phyloP scores from a whole-genome alignment of 2,329 filamentous ascomycete species.

The Trichophyton benhamiae region DNA sequence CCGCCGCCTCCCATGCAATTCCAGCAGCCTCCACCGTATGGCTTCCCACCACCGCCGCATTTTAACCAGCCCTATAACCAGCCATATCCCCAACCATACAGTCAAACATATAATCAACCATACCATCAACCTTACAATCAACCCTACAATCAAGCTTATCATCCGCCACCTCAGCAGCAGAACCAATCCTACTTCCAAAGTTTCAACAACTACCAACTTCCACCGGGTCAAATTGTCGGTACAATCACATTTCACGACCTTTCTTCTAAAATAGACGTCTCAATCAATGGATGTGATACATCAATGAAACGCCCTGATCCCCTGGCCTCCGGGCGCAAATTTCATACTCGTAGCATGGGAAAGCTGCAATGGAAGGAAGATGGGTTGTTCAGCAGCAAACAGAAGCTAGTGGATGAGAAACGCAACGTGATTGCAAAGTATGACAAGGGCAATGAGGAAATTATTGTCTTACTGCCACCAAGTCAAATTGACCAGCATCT shows the following conservation, averaged over 20 bases:
- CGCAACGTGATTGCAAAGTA: slow-evolving; percentile 12
- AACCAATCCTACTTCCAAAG: neutral
- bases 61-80: slow-evolving; percentile 2
- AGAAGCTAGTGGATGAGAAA: slow-evolving; percentile 10
- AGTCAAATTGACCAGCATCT: slow-evolving; percentile 7
- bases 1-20: neutral
- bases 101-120: neutral
- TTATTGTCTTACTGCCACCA: slow-evolving; percentile 9
- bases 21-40: neutral
- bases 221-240: slow-evolving; percentile 3
- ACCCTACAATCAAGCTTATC: neutral
- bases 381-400: slow-evolving; percentile 8
- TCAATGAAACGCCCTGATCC: slow-evolving; percentile 13
- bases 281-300: slow-evolving; percentile 2
- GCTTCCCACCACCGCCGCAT: neutral
- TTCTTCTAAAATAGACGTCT: slow-evolving; percentile 13
- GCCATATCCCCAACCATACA: neutral
- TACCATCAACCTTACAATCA: neutral
- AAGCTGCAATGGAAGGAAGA: slow-evolving; percentile 13
- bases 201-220: slow-evolving; percentile 4
- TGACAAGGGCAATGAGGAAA: slow-evolving; percentile 3
- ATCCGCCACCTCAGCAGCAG: neutral
- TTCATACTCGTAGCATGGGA: slow-evolving; percentile 10
- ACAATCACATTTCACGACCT: slow-evolving; percentile 12
- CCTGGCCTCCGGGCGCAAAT: slow-evolving; percentile 9